A percentile compares a stretch with the other conserved stretches of the same genome.
phyloP scores from a whole-genome alignment of 805 yeast species.

The Zygoascus ofunaensis region DNA sequence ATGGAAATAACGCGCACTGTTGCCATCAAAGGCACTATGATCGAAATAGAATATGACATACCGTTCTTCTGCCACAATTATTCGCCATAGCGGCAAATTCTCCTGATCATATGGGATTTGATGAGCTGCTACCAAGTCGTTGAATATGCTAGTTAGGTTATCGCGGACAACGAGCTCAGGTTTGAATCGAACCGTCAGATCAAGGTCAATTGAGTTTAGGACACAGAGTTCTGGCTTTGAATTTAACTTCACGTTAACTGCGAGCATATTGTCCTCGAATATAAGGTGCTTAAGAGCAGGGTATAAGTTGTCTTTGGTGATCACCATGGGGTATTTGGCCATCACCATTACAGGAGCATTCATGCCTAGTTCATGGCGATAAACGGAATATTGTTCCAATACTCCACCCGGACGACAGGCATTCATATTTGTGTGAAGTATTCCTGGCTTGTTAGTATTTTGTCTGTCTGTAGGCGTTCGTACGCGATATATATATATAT shows the following conservation, averaged over 20 bases:
- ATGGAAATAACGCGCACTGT: conserved; percentile 18
- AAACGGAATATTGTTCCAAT: conserved; percentile 15
- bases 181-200: conserved; percentile 8
- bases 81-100: conserved; percentile 16
- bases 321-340: conserved; percentile 8
- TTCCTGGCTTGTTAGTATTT: too few relatives aligned
- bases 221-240: conserved; percentile 1
- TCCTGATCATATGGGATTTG: conserved; percentile 5
- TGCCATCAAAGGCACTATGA: conserved; percentile 20
- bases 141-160: conserved; percentile 2
- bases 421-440: too few relatives aligned
- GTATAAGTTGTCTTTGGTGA: conserved; percentile 7
- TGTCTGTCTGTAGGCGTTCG: too few relatives aligned
- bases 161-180: conserved; percentile 1
- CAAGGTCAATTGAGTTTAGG: conserved; percentile 9
- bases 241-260: conserved; percentile 3
- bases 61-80: conserved; percentile 9
- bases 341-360: conserved; percentile 13
- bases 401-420: conserved; percentile 5
- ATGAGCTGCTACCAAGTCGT: conserved; percentile 2
- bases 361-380: conserved; percentile 5
- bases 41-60: conserved; percentile 17
- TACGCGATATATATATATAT: too few relatives aligned
- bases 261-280: conserved; percentile 6
- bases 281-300: conserved; percentile 10